Percentiles rank a stretch among this genome's conserved stretches.
Conservation (phyloP, 306 rosid genomes). For the Datisca glomerata region DNA sequence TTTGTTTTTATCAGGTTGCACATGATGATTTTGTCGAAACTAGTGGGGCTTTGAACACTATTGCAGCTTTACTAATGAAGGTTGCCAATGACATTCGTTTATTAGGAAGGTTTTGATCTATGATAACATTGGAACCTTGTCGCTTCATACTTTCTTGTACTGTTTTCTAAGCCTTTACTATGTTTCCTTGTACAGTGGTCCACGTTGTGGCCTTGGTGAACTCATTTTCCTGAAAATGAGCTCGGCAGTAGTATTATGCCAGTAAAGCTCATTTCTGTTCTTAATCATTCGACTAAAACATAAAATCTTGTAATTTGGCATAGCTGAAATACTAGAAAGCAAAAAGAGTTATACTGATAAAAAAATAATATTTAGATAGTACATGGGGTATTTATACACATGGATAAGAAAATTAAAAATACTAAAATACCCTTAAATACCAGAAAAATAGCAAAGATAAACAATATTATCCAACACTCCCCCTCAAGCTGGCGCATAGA, state of each 20-base stretch:
- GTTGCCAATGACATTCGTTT: conserved; percentile 90
- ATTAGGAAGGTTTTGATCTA: conserved; percentile 67
- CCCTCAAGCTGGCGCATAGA: too few relatives aligned
- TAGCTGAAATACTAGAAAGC: too few relatives aligned
- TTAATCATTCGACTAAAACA: too few relatives aligned
- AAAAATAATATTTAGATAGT: too few relatives aligned
- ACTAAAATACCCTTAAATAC: too few relatives aligned
- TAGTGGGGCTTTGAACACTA: conserved; percentile 86
- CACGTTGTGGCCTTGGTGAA: conserved; percentile 98
- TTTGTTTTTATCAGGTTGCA: conserved; percentile 66
- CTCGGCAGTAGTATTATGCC: conserved; percentile 99
- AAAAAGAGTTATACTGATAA: too few relatives aligned
- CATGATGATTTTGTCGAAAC: conserved; percentile 94
- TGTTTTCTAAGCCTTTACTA: conserved; percentile 12
- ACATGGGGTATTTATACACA: too few relatives aligned
- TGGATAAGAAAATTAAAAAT: too few relatives aligned
- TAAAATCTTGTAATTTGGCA: too few relatives aligned
- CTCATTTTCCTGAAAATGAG: conserved; percentile 96
- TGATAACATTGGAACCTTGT: neutral
- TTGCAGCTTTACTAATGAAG: conserved; percentile 86
- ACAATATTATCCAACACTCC: too few relatives aligned
- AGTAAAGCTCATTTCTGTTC: conserved; percentile 34
- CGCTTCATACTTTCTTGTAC: neutral
- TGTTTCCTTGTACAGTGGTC: conserved; percentile 61
- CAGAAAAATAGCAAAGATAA: too few relatives aligned